These are phyloP conservation scores for Gnetum montanum DNA, from an alignment of 75 land plant species.

Conservation along the genomic window DNA sequence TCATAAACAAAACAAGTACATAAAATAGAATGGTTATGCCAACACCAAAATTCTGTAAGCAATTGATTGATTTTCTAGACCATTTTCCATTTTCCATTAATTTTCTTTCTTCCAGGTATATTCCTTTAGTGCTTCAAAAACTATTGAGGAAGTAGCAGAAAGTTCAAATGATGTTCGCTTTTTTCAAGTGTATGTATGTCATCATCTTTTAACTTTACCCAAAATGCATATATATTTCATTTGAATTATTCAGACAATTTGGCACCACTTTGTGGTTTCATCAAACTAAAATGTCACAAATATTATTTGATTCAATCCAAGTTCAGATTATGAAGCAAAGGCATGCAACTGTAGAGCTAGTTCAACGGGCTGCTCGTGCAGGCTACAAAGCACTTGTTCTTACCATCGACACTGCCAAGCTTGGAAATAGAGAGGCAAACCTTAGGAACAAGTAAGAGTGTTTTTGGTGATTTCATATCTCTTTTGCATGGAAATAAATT, in stretches of 20 bases:
- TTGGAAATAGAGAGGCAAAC: constrained; percentile 51
- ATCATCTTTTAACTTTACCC: not conserved
- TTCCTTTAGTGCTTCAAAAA: constrained; percentile 42
- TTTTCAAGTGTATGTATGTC: constrained; percentile 77
- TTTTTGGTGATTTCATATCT: not conserved
- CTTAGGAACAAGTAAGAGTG: constrained; percentile 41
- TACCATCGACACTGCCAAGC: constrained; percentile 41
- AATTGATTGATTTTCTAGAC: no score
- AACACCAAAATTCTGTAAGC: no score
- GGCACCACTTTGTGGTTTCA: not conserved
- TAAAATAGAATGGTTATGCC: no score
- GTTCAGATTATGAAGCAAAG: constrained; percentile 55
- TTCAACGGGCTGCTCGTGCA: constrained; percentile 56
- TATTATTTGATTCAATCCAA: not conserved
- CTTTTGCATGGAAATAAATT: not conserved
- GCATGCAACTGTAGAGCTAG: constrained; percentile 41
- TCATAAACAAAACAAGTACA: no score
- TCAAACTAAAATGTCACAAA: not conserved
- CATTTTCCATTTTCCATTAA: no score
- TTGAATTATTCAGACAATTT: no score
- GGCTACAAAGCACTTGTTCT: constrained; percentile 56
- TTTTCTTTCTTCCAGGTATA: constrained; percentile 39
- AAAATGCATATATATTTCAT: not conserved
- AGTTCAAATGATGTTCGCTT: constrained; percentile 62
- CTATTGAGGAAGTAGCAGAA: constrained; percentile 80